Conservation (phyloP, 1,284 basidiomycete genomes). For the Lignosus rhinocerotis region DNA sequence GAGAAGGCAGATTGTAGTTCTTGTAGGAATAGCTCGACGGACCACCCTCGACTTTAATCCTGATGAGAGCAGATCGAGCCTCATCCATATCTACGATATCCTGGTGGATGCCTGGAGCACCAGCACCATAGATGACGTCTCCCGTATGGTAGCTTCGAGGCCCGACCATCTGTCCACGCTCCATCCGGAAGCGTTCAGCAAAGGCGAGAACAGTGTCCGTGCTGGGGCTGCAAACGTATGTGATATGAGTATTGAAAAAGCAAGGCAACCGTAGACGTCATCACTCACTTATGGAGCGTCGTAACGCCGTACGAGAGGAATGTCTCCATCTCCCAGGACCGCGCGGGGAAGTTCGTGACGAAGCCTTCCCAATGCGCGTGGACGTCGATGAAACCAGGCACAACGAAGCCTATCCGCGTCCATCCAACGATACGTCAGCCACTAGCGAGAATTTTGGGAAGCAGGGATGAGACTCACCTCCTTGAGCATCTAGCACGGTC, state of each 20-base stretch:
- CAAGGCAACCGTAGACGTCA: background rate
- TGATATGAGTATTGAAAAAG: background rate
- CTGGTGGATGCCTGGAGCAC: slow-evolving; percentile 50
- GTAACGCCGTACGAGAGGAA: slow-evolving; percentile 80
- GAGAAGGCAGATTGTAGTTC: slow-evolving; percentile 70
- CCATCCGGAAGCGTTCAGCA: slow-evolving; percentile 63
- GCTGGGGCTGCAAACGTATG: slow-evolving; percentile 50
- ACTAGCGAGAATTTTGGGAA: background rate
- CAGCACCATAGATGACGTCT: slow-evolving; percentile 65
- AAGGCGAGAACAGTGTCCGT: slow-evolving; percentile 60
- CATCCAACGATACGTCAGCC: background rate
- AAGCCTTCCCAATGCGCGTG: slow-evolving; percentile 73
- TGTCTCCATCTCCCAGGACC: slow-evolving; percentile 72
- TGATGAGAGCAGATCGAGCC: slow-evolving; percentile 60
- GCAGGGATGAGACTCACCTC: slow-evolving; percentile 44
- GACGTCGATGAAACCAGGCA: slow-evolving; percentile 73
- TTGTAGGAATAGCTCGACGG: slow-evolving; percentile 71
- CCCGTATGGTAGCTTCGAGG: slow-evolving; percentile 73
- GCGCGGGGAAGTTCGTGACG: slow-evolving; percentile 50
- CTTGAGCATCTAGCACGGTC: slow-evolving; percentile 55
- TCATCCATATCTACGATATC: slow-evolving; percentile 62
- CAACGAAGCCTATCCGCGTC: slow-evolving; percentile 50
- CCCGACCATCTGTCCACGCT: slow-evolving; percentile 65
- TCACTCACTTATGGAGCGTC: slow-evolving; percentile 68
- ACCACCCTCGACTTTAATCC: slow-evolving; percentile 72